These are phyloP conservation scores for Nigrospora oryzae DNA, from an alignment of 2,329 filamentous ascomycete genomes.

Conservation along the genomic window DNA sequence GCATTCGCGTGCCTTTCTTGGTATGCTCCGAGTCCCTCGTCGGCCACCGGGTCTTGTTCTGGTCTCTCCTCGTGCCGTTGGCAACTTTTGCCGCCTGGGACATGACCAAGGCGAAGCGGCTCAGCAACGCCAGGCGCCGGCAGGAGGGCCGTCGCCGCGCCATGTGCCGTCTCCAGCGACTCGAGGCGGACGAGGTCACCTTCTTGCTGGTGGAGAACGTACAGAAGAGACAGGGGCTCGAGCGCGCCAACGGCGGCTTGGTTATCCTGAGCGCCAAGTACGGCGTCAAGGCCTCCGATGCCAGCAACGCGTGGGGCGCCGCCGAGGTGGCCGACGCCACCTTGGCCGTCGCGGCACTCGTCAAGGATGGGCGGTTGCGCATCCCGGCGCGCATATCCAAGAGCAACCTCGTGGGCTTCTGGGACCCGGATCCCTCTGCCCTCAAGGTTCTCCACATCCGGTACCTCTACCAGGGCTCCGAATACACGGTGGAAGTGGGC, in stretches of 20 bases:
- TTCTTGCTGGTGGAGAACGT: slow-evolving; percentile 32
- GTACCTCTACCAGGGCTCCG: slow-evolving; percentile 30
- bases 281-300: slow-evolving; percentile 25
- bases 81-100: slow-evolving; percentile 28
- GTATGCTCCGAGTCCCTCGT: slow-evolving; percentile 21
- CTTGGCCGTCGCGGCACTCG: slow-evolving; percentile 35
- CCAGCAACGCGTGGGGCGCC: slow-evolving; percentile 15
- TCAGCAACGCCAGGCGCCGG: slow-evolving; percentile 9
- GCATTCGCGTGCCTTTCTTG: slow-evolving; percentile 33
- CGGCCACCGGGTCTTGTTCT: slow-evolving; percentile 24
- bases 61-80: slow-evolving; percentile 29
- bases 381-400: slow-evolving; percentile 33
- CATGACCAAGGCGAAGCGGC: slow-evolving; percentile 10
- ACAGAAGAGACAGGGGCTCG: slow-evolving; percentile 24
- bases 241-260: slow-evolving; percentile 29
- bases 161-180: slow-evolving; percentile 15
- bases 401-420: slow-evolving; percentile 38
- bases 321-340: slow-evolving; percentile 42
- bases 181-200: slow-evolving; percentile 36
- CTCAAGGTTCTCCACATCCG: slow-evolving; percentile 36
- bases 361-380: slow-evolving; percentile 26
- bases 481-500: slow-evolving; percentile 24
- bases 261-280: slow-evolving; percentile 41
- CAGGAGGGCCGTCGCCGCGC: slow-evolving; percentile 14
- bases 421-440: slow-evolving; percentile 36